These are phyloP conservation scores for Parmelia sp. DNA, from an alignment of 495 filamentous ascomycete genomes.

Conservation along the genomic window DNA sequence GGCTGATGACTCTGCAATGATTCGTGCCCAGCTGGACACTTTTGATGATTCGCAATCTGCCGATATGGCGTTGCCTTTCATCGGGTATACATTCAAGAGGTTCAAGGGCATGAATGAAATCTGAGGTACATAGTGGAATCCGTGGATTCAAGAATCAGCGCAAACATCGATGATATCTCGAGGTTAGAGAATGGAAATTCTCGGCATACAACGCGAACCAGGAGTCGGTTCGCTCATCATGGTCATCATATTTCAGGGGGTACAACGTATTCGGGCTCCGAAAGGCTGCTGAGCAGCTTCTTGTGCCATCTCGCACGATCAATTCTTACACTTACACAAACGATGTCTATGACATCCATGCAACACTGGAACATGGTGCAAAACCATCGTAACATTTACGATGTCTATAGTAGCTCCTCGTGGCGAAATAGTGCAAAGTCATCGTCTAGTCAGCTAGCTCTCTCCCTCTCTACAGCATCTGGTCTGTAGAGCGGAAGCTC, in stretches of 20 bases:
- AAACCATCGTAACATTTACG: not conserved
- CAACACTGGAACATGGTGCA: not conserved
- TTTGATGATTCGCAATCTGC: constrained; percentile 58
- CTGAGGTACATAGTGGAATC: not conserved
- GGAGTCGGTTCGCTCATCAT: not conserved
- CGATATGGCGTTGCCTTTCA: constrained; percentile 93
- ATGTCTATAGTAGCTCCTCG: not conserved
- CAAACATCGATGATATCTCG: not conserved
- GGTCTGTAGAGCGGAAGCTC: constrained; percentile 1
- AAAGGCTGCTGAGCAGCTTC: constrained; percentile 11
- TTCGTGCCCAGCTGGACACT: constrained; percentile 60
- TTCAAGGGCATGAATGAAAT: constrained; percentile 53
- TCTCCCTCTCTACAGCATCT: not conserved
- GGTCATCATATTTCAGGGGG: not conserved
- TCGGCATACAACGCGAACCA: not conserved
- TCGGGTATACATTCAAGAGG: constrained; percentile 97
- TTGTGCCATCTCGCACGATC: not conserved
- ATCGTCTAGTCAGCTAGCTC: not conserved
- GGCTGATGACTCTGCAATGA: constrained; percentile 67
- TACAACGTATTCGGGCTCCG: not conserved
- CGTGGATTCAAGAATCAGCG: not conserved
- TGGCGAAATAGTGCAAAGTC: constrained; percentile 1
- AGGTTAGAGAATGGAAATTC: not conserved
- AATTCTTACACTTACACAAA: not conserved
- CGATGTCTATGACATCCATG: not conserved